phyloP scores from a whole-genome alignment of 768 basidiomycete species.

The Xerocomellus intermedius region DNA sequence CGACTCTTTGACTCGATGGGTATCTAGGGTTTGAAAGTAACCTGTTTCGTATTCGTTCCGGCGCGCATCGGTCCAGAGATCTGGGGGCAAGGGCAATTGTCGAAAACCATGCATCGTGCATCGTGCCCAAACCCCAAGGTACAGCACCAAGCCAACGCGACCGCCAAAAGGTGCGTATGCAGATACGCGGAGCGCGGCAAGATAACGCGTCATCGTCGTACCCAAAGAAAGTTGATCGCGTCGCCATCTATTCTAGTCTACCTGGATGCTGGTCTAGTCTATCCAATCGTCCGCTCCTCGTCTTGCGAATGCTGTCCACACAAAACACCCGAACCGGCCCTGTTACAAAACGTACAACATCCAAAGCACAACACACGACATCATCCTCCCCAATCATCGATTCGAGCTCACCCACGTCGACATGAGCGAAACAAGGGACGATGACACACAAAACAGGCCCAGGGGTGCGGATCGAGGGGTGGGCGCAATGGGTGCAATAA shows the following conservation, averaged over 20 bases:
- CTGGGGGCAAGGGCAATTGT: too few species aligned
- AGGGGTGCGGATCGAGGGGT: not conserved
- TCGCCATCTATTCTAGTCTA: not conserved
- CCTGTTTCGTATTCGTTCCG: too few species aligned
- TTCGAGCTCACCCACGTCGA: not conserved
- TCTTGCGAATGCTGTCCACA: not conserved
- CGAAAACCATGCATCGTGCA: too few species aligned
- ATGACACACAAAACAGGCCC: not conserved
- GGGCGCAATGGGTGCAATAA: not conserved
- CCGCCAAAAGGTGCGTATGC: too few species aligned
- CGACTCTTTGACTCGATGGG: too few species aligned
- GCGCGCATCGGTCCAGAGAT: too few species aligned
- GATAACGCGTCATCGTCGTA: not conserved
- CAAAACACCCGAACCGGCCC: not conserved
- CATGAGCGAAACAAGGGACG: not conserved
- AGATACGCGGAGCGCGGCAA: too few species aligned
- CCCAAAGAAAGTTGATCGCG: not conserved
- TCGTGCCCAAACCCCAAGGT: too few species aligned
- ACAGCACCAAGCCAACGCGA: too few species aligned
- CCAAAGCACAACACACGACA: slow-evolving; percentile 5
- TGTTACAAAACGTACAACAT: not conserved
- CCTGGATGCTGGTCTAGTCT: not conserved
- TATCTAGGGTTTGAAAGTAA: too few species aligned
- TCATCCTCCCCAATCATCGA: slow-evolving; percentile 10
- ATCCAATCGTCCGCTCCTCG: not conserved